Evolutionary conservation across 768 basidiomycete genomes (phyloP).

Genomic region (Thelephora aurantiotincta): DNA sequence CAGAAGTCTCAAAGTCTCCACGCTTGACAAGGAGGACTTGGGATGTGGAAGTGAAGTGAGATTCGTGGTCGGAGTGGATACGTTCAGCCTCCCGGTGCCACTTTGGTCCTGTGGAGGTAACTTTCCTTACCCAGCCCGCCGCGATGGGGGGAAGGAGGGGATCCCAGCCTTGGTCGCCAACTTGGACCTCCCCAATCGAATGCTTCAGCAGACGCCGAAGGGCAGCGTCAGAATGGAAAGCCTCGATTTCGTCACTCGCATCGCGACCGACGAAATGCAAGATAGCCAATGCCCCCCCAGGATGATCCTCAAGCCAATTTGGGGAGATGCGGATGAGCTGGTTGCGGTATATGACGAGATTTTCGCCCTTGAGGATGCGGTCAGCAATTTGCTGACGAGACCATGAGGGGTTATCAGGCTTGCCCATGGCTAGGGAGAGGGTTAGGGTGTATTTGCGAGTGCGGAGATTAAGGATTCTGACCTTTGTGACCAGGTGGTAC

Average conservation of each 20-base stretch:
- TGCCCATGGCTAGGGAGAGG: constrained; percentile 14
- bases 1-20: neutral
- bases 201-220: constrained; percentile 45
- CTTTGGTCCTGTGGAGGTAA: constrained; percentile 26
- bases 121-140: constrained; percentile 65
- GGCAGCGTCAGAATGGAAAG: constrained; percentile 63
- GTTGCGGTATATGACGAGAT: constrained; percentile 59
- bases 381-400: constrained; percentile 45
- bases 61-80: constrained; percentile 18
- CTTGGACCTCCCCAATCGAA: constrained; percentile 53
- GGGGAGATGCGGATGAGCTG: constrained; percentile 51
- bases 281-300: constrained; percentile 79
- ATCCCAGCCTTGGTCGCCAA: constrained; percentile 39
- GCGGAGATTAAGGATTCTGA: too few species aligned
- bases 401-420: constrained; percentile 18
- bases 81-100: constrained; percentile 57
- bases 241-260: constrained; percentile 88
- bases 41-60: constrained; percentile 16
- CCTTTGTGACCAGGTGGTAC: too few species aligned
- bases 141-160: constrained; percentile 80
- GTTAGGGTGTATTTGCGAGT: neutral
- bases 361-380: constrained; percentile 63
- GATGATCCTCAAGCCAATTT: constrained; percentile 75
- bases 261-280: constrained; percentile 94
- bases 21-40: constrained; percentile 52